Percentiles rank a stretch among this genome's conserved stretches.
Conservation (phyloP, 2,329 filamentous ascomycete species). For the Raffaelea albimanens region DNA sequence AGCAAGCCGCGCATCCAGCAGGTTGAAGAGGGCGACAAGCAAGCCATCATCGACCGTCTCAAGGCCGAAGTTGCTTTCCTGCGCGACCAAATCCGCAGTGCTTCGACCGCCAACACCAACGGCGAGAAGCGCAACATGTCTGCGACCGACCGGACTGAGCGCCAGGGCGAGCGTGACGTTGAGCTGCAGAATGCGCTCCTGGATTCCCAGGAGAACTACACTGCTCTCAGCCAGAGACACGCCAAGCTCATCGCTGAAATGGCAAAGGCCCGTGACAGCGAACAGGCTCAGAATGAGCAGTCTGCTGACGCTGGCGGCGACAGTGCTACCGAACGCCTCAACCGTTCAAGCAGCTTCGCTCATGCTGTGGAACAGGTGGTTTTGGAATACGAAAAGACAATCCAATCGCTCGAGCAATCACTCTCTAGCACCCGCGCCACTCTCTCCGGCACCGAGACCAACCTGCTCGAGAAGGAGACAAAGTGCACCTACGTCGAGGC, state of each 20-base stretch:
- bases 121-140: conserved; percentile 43
- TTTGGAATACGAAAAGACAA: conserved; percentile 96
- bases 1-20: conserved; percentile 96
- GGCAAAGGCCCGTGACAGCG: conserved; percentile 70
- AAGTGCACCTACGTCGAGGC: conserved; percentile 90
- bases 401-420: conserved; percentile 84
- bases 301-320: conserved; percentile 60
- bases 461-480: conserved; percentile 82
- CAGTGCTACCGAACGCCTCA: conserved; percentile 75
- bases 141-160: conserved; percentile 63
- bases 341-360: conserved; percentile 91
- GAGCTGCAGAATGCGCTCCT: conserved; percentile 91
- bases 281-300: conserved; percentile 47
- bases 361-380: conserved; percentile 94
- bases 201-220: conserved; percentile 92
- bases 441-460: conserved; percentile 76
- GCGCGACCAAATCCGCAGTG: conserved; percentile 82
- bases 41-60: conserved; percentile 83
- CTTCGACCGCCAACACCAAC: conserved; percentile 46
- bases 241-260: conserved; percentile 93
- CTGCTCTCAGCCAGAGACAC: conserved; percentile 79
- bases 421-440: conserved; percentile 80
- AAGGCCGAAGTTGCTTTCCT: conserved; percentile 91
- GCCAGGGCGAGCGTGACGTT: conserved; percentile 73
- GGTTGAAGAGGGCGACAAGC: conserved; percentile 85